Base-by-base conservation (phyloP, 2,329 filamentous ascomycete species). In the Phyllosticta paracitricarpa region DNA sequence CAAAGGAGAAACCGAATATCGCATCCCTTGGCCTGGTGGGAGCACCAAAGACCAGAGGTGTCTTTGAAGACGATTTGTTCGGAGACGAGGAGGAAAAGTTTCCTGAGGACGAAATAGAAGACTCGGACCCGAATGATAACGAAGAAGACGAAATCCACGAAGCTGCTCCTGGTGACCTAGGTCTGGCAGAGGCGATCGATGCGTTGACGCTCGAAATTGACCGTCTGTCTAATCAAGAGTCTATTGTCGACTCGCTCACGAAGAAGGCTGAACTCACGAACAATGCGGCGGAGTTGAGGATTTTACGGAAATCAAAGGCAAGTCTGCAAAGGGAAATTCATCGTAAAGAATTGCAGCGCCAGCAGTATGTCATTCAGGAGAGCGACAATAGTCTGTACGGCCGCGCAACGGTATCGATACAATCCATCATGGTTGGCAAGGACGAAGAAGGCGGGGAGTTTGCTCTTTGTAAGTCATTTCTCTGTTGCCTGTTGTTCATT, bases 301-400 rank as follows among this genome's bases (percentile, higher is more conserved):
- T 99, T 64, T 75, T 99, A 57, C 86, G 88, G 60, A 99, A 99
- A 73, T 97, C 91, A 0, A 96, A 94, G 73, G 87, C 91, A 33
- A 99, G 94, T 73, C 78, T 99, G 62, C 89, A 96, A 69, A 83
- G 94, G 66, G 94, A 99, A 73, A 91, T 97, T 60, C 84, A 91
- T 61, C 86, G 92, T 35, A 99, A 97, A 72, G 93, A 97, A 74
- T 83, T 99, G 69, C 94, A 99, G 72, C 84, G 92, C 58, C 94
- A 96, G 73, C 95, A 99, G 72, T 99, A 99, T 68, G 90, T 96
- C 54, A 86, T 97, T 7, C 94, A 99, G 74, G 94, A 99, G 75
- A 97, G 91, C 70, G 95, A 99, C 72, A 99, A 96, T 73, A 96
- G 91, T 72, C 80, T 99, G 25, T 97, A 96, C 69, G 94, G 94